Conservation (phyloP, 495 filamentous ascomycete species). For the Aspergillus hancockii region DNA sequence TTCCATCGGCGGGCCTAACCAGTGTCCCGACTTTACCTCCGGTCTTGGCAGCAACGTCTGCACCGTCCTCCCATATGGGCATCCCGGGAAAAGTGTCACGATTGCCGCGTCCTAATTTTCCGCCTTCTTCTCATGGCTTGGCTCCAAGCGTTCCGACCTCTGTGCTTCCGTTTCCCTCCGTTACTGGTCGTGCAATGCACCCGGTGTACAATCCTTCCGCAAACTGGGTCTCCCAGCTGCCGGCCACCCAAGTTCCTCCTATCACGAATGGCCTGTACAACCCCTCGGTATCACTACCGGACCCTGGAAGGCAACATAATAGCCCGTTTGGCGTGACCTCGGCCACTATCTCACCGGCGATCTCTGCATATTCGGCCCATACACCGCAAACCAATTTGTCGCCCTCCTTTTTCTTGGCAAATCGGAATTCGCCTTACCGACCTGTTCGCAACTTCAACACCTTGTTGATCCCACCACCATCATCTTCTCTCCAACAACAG, state of each 20-base stretch:
- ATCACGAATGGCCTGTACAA: conserved; percentile 46
- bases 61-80: conserved; percentile 31
- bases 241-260: conserved; percentile 44
- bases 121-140: conserved; percentile 33
- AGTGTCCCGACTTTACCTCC: conserved; percentile 40
- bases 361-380: conserved; percentile 43
- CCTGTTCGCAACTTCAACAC: conserved; percentile 88
- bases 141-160: conserved; percentile 30
- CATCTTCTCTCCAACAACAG: conserved; percentile 74
- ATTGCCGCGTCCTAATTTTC: conserved; percentile 58
- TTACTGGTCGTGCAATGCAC: conserved; percentile 57
- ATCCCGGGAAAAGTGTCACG: conserved; percentile 41
- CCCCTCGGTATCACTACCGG: conserved; percentile 53
- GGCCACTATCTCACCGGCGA: conserved; percentile 40
- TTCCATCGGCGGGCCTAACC: conserved; percentile 33
- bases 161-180: conserved; percentile 47
- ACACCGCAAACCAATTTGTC: conserved; percentile 59
- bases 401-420: conserved; percentile 61
- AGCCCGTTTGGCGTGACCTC: conserved; percentile 41
- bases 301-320: conserved; percentile 41
- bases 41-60: conserved; percentile 38
- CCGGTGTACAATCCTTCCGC: conserved; percentile 57
- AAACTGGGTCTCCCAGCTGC: conserved; percentile 48
- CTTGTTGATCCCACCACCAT: conserved; percentile 83
- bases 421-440: conserved; percentile 83